A percentile compares a stretch with the other conserved stretches of the same genome.
phyloP scores from a whole-genome alignment of 2,329 filamentous ascomycete species.

The Triangularia setosa region DNA sequence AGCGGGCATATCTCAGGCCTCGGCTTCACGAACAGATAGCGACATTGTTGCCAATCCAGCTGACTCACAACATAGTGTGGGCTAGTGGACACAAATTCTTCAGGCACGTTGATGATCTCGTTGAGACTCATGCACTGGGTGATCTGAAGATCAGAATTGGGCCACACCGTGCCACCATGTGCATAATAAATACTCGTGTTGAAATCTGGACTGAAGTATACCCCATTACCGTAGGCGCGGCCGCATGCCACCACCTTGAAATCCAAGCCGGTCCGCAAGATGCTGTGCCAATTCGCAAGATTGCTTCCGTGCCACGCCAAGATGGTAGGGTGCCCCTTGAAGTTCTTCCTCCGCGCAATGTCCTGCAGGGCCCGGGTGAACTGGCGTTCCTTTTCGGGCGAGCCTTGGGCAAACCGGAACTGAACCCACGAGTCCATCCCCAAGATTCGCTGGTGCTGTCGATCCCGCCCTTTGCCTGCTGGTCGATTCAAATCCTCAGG shows the following conservation, averaged over 20 bases:
- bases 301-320: constrained; percentile 85
- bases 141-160: constrained; percentile 61
- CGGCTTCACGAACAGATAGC: constrained; percentile 65
- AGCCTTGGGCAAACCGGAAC: constrained; percentile 83
- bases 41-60: constrained; percentile 83
- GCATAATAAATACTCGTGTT: constrained; percentile 54
- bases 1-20: not conserved
- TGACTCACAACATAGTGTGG: constrained; percentile 71
- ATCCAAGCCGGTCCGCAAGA: constrained; percentile 77
- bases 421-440: constrained; percentile 69
- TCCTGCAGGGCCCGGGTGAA: constrained; percentile 60
- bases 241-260: constrained; percentile 62
- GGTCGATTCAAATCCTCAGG: not conserved
- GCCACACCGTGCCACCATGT: constrained; percentile 41
- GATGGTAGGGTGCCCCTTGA: constrained; percentile 59
- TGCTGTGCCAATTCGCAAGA: constrained; percentile 81
- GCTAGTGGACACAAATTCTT: constrained; percentile 49
- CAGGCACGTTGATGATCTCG: constrained; percentile 75
- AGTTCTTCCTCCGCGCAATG: constrained; percentile 31
- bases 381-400: constrained; percentile 77
- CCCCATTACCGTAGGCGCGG: constrained; percentile 70
- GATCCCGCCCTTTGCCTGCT: constrained; percentile 26
- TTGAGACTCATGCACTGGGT: constrained; percentile 66
- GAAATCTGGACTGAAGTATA: constrained; percentile 69
- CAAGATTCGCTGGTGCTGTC: constrained; percentile 50